Evolutionary conservation across 495 filamentous ascomycete species (phyloP).

Genomic region (Cairneyella variabilis): DNA sequence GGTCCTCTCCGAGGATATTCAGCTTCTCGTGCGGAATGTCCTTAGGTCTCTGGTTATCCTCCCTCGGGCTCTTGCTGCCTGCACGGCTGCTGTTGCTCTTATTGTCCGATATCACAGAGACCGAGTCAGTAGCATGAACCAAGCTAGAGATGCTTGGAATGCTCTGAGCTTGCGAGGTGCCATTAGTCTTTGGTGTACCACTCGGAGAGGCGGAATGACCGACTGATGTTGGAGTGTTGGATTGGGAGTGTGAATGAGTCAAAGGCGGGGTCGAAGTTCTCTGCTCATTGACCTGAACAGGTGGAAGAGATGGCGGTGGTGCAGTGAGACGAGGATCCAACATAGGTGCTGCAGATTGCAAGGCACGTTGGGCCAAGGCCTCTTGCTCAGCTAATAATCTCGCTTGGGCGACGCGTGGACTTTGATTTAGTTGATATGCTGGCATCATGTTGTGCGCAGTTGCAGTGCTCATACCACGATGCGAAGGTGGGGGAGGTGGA

Average conservation of each 20-base stretch:
- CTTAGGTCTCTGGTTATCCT: constrained; percentile 37
- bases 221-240: constrained; percentile 21
- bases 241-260: constrained; percentile 9
- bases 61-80: constrained; percentile 31
- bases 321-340: constrained; percentile 21
- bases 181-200: constrained; percentile 6
- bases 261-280: constrained; percentile 17
- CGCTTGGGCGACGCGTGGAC: constrained; percentile 28
- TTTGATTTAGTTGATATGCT: constrained; percentile 26
- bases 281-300: constrained; percentile 9
- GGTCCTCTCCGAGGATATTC: constrained; percentile 59
- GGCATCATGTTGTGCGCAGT: constrained; percentile 23
- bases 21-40: constrained; percentile 65
- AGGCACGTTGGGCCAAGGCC: constrained; percentile 19
- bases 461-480: constrained; percentile 19
- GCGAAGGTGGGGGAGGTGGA: constrained; percentile 19
- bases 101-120: constrained; percentile 30
- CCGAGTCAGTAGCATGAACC: constrained; percentile 29
- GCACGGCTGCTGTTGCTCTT: constrained; percentile 30
- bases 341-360: constrained; percentile 12
- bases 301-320: constrained; percentile 8
- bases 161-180: constrained; percentile 21
- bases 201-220: constrained; percentile 16
- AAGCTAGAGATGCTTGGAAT: constrained; percentile 35
- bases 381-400: constrained; percentile 27